Base-by-base conservation (phyloP, 192 early-diverging fungal species). In the Coemansia sp. region DNA sequence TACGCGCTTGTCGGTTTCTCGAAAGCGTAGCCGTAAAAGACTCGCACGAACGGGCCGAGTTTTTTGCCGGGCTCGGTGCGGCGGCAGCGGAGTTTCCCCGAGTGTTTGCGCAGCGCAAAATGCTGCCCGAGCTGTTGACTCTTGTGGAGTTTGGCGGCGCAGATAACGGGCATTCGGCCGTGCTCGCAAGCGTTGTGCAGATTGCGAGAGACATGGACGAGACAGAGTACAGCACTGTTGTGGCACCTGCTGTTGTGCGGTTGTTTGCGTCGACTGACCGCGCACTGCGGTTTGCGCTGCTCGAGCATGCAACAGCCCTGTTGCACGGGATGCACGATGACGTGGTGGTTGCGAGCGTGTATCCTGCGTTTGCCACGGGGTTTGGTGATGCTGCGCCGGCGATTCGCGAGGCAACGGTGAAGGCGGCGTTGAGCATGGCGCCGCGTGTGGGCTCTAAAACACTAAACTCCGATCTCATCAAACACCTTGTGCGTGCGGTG, bases 11-110 rank as follows among this genome's bases (percentile, higher is more conserved):
- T 59, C 57, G 92, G 24, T 95, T 95, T 38, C 65, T 98, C n/a
- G 96, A 98, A 61, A 90, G 95, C 72, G 87, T 97, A 53, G 86
- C 87, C 32, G 88, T 98, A 54, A 96, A 96, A 65, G 94, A 96
- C 38, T 83, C 87, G n/a, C 64, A 78, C 48, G 94, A 97, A 69
- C 92, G 94, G 57, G 87, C 89, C 11, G 78, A 81, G n/a, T 97
- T 96, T 69, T 83, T 92, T 53, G 86, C 92, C 23, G 88, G 92
- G 43, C 80, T 98, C 53, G 89, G 90, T 63, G 55, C 70, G 20
- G 73, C 83, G 1, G 81, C 96, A 14, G 90, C 89, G 16, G 70
- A 81, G n/a, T 93, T 95, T 57, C 95, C 95, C 27, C 61, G 69
- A 18, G 85, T 88, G 13, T 97, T 95, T 73, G 89, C 86, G 65